Evolutionary conservation across 2,329 filamentous ascomycete genomes (phyloP), one percentile per base, ranked within the genome.

Genomic region (Zalaria obscura): DNA sequence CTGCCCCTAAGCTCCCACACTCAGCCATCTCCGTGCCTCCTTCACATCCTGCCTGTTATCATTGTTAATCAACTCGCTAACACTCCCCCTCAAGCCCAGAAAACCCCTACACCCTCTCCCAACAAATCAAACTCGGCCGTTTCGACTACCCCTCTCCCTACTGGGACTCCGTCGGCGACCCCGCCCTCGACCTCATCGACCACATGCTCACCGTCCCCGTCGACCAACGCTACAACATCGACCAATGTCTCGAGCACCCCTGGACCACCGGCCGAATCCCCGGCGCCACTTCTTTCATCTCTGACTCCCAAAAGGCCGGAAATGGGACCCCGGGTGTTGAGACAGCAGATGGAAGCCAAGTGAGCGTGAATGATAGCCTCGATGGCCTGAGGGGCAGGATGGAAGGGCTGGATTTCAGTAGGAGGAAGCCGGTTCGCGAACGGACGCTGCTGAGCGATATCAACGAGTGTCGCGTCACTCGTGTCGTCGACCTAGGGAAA

Each of bases 81-180:
- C 18, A 18, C 18, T n/a, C 18, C 18, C 2, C 18, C 2, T 64
- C 58, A 3, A 29, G 64, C 31, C 18, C 18, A 18, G 80, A 93
- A 36, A 91, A 88, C 50, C 91, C 91, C 2, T 95, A 85, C 57
- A 85, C 74, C 0, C 69, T 96, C 36, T 83, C 82, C 2, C 81
- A 94, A 52, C 88, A 96, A 64, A 96, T 93, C 63, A 88, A 83
- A 60, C 74, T 76, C 60, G 91, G 85, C 10, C 75, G 78, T 18
- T 98, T 94, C 56, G 84, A 95, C 60, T 98, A 95, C 55, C 89
- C 91, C 1, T 93, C 86, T 1, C 91, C 91, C 0, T 96, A 96
- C 62, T 98, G 87, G 87, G 86, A 93, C 59, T 76, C 78, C 2
- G 78, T 94, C 27, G 80, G 83, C 54, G 88, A 96, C 49, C 75